Conservation (phyloP, 352 stramenopile genomes). For the Pseudoperonospora humuli region DNA sequence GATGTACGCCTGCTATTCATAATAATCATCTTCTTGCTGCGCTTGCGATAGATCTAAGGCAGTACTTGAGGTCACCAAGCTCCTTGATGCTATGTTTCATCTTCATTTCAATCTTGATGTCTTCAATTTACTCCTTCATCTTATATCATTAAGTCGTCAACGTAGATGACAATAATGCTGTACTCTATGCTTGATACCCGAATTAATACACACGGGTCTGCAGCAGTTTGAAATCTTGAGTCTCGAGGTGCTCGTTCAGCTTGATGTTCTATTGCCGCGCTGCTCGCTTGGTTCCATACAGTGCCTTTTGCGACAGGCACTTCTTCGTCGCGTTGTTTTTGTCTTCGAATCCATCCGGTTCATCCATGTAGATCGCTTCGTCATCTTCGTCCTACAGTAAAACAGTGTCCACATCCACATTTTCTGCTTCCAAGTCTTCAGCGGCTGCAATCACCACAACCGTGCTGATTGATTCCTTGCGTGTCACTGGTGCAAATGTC, state of each 20-base stretch:
- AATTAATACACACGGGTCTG: neutral
- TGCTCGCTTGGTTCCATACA: neutral
- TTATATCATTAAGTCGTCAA: neutral
- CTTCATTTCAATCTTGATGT: neutral
- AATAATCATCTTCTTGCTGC: neutral
- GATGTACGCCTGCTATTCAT: neutral
- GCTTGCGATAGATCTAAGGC: neutral
- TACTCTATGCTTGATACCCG: neutral
- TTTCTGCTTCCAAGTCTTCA: slow-evolving; percentile 1
- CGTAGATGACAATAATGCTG: neutral
- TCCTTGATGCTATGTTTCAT: neutral
- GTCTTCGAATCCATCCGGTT: neutral
- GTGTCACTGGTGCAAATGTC: too few species aligned
- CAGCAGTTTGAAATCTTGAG: neutral
- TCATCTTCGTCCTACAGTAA: slow-evolving; percentile 4
- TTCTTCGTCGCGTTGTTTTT: neutral
- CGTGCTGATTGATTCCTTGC: neutral
- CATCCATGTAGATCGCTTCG: slow-evolving; percentile 6
- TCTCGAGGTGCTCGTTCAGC: neutral
- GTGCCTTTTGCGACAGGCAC: neutral
- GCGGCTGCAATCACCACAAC: neutral
- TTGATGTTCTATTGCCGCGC: neutral
- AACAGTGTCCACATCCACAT: neutral
- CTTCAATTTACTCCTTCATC: neutral
- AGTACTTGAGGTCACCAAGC: neutral